Evolutionary conservation across 2,329 filamentous ascomycete genomes (phyloP).

Genomic region (Hymenoscyphus albidus): DNA sequence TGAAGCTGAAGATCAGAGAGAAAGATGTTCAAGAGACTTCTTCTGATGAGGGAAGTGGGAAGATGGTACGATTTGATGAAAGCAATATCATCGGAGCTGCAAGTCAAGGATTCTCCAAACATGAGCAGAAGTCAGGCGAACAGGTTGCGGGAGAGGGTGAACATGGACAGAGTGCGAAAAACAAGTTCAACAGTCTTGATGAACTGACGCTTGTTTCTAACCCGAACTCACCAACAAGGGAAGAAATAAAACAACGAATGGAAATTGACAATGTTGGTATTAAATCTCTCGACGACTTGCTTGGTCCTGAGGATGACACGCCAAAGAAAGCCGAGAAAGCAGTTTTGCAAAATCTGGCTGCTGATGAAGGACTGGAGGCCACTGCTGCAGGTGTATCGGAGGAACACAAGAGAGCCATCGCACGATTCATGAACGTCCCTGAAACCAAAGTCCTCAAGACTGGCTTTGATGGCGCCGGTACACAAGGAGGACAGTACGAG

Average conservation of each 20-base stretch:
- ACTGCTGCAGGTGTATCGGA: not conserved
- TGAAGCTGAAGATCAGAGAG: not conserved
- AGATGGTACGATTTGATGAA: not conserved
- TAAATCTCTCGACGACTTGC: slow-evolving; percentile 15
- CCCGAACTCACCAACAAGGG: not conserved
- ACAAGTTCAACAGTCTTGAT: not conserved
- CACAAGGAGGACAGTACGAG: slow-evolving; percentile 21
- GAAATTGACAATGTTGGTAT: slow-evolving; percentile 16
- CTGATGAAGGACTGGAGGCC: not conserved
- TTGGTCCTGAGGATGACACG: slow-evolving; percentile 6
- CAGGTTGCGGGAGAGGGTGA: not conserved
- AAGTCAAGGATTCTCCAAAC: not conserved
- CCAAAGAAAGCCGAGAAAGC: not conserved
- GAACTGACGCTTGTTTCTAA: not conserved
- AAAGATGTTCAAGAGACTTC: not conserved
- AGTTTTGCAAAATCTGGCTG: not conserved
- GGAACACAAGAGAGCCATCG: slow-evolving; percentile 13
- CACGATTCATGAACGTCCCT: slow-evolving; percentile 17
- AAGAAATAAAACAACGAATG: not conserved
- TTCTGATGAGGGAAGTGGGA: not conserved
- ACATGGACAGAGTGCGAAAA: not conserved
- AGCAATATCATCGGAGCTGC: not conserved
- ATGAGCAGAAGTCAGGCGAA: not conserved
- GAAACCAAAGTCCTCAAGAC: slow-evolving; percentile 21
- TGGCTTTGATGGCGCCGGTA: slow-evolving; percentile 21